These are phyloP conservation scores for Daldinia childiae DNA, from an alignment of 495 filamentous ascomycete genomes.

Conservation along the genomic window DNA sequence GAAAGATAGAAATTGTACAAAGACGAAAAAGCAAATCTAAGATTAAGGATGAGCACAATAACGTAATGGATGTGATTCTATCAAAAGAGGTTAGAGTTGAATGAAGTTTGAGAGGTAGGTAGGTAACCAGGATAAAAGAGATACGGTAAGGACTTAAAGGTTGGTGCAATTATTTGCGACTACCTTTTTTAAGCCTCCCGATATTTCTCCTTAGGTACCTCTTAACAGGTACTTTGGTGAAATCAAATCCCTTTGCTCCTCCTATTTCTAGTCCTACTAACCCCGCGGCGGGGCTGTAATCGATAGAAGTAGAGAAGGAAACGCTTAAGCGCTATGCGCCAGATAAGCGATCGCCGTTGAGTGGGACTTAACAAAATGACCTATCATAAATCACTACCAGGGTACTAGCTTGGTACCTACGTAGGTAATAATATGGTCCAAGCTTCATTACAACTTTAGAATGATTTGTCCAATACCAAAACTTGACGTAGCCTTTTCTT, in stretches of 20 bases:
- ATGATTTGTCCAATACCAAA: slow-evolving; percentile 11
- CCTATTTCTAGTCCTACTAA: neutral
- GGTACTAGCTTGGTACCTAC: too few species aligned
- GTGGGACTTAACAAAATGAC: slow-evolving; percentile 12
- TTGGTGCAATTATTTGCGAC: neutral
- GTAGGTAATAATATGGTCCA: too few species aligned
- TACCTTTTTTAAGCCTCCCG: slow-evolving; percentile 14
- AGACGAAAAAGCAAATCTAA: slow-evolving; percentile 1
- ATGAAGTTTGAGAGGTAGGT: too few species aligned
- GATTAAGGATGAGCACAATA: neutral
- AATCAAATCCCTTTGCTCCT: slow-evolving; percentile 18
- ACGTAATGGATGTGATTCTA: neutral
- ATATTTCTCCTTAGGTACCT: slow-evolving; percentile 41
- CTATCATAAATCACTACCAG: slow-evolving; percentile 5
- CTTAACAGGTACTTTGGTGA: neutral
- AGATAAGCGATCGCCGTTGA: slow-evolving; percentile 25
- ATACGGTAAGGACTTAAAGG: neutral
- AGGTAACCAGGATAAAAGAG: neutral
- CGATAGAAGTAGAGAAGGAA: neutral
- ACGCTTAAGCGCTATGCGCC: slow-evolving; percentile 32
- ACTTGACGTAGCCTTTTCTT: slow-evolving; percentile 15
- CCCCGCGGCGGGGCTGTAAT: slow-evolving; percentile 35
- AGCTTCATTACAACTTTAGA: slow-evolving; percentile 6
- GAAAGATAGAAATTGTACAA: neutral
- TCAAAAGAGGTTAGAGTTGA: neutral